Conservation (phyloP, 805 yeast genomes). For the Hanseniaspora vineae region DNA sequence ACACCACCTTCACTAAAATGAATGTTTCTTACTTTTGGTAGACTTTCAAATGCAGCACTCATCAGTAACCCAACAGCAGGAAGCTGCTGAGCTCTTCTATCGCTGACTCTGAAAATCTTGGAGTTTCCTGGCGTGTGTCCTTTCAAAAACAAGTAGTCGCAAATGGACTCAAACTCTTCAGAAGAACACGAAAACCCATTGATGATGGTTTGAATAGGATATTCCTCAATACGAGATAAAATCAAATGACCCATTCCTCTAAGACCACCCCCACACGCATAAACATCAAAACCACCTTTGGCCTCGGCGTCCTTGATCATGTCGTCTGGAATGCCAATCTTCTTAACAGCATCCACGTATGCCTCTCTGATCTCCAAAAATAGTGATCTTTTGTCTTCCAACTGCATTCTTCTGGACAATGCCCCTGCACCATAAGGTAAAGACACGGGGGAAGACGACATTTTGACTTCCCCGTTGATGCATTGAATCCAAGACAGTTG, state of each 20-base stretch:
- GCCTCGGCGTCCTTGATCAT: constrained; percentile 36
- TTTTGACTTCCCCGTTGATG: constrained; percentile 38
- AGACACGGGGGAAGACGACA: constrained; percentile 46
- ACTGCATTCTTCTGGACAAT: constrained; percentile 38
- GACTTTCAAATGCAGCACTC: constrained; percentile 47
- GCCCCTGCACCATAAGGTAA: constrained; percentile 69
- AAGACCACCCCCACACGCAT: constrained; percentile 64
- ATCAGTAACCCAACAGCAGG: constrained; percentile 58
- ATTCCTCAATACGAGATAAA: constrained; percentile 36
- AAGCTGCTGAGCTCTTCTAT: constrained; percentile 49
- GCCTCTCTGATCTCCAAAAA: constrained; percentile 42
- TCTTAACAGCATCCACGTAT: constrained; percentile 35
- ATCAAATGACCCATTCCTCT: constrained; percentile 57
- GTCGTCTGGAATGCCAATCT: constrained; percentile 39
- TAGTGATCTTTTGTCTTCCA: constrained; percentile 37
- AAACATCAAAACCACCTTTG: constrained; percentile 50
- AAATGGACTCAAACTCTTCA: constrained; percentile 36
- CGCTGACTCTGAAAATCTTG: constrained; percentile 51
- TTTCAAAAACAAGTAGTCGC: constrained; percentile 39
- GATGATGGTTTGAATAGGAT: constrained; percentile 58
- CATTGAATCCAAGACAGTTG: constrained; percentile 60
- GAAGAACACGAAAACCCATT: constrained; percentile 54
- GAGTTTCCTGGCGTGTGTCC: constrained; percentile 32
- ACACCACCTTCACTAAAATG: constrained; percentile 70
- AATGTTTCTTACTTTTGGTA: constrained; percentile 48